Base-by-base conservation (phyloP, 164 flowering plant genomes). In the Kingdonia uniflora region DNA sequence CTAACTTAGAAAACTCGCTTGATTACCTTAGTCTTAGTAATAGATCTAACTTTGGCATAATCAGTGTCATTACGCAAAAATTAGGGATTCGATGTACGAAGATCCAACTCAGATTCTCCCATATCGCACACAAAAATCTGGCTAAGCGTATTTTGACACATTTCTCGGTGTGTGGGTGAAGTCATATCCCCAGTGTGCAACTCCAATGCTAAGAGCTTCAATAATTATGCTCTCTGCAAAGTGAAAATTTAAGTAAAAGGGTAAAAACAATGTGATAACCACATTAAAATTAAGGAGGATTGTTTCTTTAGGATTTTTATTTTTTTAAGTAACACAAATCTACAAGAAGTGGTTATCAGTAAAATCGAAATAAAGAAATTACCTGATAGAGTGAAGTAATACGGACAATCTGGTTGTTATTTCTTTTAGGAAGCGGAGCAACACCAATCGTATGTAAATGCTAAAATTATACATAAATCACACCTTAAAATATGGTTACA, bases 311-410 rank as follows among this genome's bases (percentile, higher is more conserved):
- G 8, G 8, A n/a, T n/a, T n/a, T n/a, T n/a, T n/a, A n/a, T n/a
- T n/a, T n/a, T n/a, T n/a, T 29, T 4, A n/a, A 29, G 8, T 8
- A 29, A 29, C 35, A 29, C 35, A 29, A 8, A 29, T 3, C 35
- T 29, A 29, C 35, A 2, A 49, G 15, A 29, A 5, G 23, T 4
- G 6, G 11, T n/a, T 51, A 38, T 29, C 5, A 11, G 35, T 19
- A 48, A 6, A 33, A 41, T 14, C 17, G 1, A 42, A 38, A 43
- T 16, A 25, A 50, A n/a, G n/a, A 29, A 26, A 43, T 52, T 50
- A 89, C 99, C 99, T 89, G 96, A 68, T 94, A 97, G 42, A 94
- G 94, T 5, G 96, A 81, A 70, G 95, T 83, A 60, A 85, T 80
- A 41, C 99, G 96, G 47, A 87, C 80, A 19, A 78, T 60, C 75